phyloP scores from a whole-genome alignment of 139 green algal species.

The Spirogloea muscicola region DNA sequence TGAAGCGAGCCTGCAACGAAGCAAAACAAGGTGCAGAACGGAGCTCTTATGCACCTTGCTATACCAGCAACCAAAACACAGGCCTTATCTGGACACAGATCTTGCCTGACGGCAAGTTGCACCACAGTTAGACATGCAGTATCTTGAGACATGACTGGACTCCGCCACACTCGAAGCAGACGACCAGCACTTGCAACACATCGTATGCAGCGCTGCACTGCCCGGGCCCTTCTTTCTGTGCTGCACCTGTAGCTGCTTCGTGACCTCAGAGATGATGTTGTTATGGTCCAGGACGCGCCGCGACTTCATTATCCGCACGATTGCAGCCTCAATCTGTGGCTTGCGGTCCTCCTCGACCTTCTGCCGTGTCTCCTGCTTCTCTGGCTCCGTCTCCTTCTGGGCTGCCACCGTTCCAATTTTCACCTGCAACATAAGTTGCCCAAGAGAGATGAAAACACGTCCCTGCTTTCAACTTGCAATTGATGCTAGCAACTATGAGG shows the following conservation, averaged over 20 bases:
- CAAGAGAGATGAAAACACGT: not conserved
- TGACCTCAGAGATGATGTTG: slow-evolving; percentile 67
- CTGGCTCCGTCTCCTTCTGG: slow-evolving; percentile 77
- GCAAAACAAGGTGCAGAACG: no score
- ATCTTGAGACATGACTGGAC: not conserved
- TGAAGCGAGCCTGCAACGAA: slow-evolving; percentile 76
- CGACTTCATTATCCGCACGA: slow-evolving; percentile 97
- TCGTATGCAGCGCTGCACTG: not conserved
- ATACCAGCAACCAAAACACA: no score
- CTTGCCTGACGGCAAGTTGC: no score
- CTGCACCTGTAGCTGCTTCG: slow-evolving; percentile 40
- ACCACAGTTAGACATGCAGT: no score
- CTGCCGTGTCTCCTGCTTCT: slow-evolving; percentile 82
- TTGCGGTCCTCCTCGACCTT: slow-evolving; percentile 97
- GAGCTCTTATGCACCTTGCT: no score
- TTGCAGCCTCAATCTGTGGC: slow-evolving; percentile 95
- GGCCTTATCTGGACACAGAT: no score
- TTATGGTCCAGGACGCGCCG: slow-evolving; percentile 83
- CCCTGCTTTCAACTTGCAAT: not conserved
- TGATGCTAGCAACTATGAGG: no score
- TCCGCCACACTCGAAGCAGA: not conserved
- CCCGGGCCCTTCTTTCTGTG: not conserved
- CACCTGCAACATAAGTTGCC: slow-evolving; percentile 7
- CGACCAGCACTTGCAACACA: not conserved
- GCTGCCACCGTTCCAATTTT: slow-evolving; percentile 65